A percentile compares a stretch with the other conserved stretches of the same genome.
Conservation (phyloP, 352 stramenopile genomes). For the Globisporangium spinosum region DNA sequence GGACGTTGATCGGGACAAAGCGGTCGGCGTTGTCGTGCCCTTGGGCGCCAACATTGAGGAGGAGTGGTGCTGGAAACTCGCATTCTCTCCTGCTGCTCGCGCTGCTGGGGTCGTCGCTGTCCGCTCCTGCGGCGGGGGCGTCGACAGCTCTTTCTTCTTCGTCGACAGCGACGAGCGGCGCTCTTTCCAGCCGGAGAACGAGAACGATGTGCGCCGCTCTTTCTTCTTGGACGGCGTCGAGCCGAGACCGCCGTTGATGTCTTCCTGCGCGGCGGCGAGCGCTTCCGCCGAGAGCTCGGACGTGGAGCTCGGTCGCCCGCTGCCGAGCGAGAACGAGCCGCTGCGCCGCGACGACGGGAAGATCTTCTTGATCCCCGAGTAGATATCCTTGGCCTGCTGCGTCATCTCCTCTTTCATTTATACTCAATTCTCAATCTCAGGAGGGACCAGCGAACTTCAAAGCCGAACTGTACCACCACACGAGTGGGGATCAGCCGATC, state of each 20-base stretch:
- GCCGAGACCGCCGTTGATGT: not conserved
- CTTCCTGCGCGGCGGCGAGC: conserved; percentile 27
- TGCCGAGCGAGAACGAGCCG: conserved; percentile 45
- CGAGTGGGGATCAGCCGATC: not conserved
- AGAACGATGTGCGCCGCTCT: conserved; percentile 46
- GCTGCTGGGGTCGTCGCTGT: not conserved
- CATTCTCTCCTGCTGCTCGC: not conserved
- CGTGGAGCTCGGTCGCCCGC: conserved; percentile 20
- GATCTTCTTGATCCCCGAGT: conserved; percentile 80
- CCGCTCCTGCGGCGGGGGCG: not conserved
- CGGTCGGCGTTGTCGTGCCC: conserved; percentile 14
- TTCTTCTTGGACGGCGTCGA: conserved; percentile 33
- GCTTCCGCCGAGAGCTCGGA: conserved; percentile 33
- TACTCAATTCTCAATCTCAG: not conserved
- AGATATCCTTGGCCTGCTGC: conserved; percentile 75
- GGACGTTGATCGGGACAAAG: conserved; percentile 16
- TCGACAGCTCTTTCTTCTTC: conserved; percentile 20
- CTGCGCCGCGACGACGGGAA: conserved; percentile 47
- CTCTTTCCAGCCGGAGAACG: conserved; percentile 47
- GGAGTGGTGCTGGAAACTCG: not conserved
- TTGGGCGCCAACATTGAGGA: conserved; percentile 10
- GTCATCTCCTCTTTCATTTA: conserved; percentile 37
- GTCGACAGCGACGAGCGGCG: conserved; percentile 29
- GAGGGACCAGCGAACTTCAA: not conserved
- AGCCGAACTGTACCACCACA: not conserved